phyloP scores from a whole-genome alignment of 176 grass and related monocot species.

The Ampelocalamus luodianensis region DNA sequence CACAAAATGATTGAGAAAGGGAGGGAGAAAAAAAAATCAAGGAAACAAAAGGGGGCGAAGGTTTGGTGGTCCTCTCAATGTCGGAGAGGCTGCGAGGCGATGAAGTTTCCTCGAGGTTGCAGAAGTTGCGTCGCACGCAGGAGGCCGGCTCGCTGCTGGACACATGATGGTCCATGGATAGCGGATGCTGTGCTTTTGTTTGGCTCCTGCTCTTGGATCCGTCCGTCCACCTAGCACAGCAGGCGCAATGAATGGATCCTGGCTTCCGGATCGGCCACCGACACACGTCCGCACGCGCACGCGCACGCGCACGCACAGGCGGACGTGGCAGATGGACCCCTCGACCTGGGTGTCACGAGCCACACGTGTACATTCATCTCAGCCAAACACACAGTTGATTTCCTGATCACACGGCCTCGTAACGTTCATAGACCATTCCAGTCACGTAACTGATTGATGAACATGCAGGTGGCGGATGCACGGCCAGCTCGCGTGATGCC shows the following conservation, averaged over 20 bases:
- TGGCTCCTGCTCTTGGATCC: not conserved
- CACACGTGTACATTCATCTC: not conserved
- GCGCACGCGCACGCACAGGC: no score
- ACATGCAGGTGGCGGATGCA: not conserved
- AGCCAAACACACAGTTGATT: not conserved
- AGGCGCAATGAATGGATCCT: not conserved
- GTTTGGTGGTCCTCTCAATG: constrained; percentile 25
- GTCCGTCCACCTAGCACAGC: not conserved
- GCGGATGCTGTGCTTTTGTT: not conserved
- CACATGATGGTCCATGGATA: not conserved
- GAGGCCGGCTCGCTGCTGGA: not conserved
- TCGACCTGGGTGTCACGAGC: not conserved
- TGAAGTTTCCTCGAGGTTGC: constrained; percentile 43
- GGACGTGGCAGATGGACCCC: not conserved
- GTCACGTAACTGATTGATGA: not conserved
- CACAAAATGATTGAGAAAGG: not conserved
- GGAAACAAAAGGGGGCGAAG: not conserved
- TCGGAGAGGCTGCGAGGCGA: not conserved
- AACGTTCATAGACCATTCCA: not conserved
- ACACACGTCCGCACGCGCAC: constrained; percentile 15
- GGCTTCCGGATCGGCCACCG: constrained; percentile 28
- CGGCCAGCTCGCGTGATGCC: not conserved
- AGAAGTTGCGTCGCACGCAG: not conserved
- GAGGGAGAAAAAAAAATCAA: no score
- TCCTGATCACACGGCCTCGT: not conserved